Percentiles rank a stretch among this genome's conserved stretches.
Evolutionary conservation across 805 yeast species (phyloP).

Genomic region (Candida sakaeoensis): DNA sequence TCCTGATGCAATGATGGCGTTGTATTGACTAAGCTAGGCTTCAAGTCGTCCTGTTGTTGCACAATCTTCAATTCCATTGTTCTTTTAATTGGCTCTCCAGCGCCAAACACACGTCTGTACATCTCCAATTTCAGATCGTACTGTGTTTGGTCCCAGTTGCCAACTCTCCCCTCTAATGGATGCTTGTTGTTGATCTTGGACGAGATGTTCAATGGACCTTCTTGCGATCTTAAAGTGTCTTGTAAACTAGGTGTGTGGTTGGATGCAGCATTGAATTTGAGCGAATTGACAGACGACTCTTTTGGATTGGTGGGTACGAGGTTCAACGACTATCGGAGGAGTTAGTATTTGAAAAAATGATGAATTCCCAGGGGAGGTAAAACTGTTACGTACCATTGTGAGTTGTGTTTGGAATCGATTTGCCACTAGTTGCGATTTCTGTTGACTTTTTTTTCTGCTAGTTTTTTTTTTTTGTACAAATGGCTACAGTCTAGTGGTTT

Average conservation of each 20-base stretch:
- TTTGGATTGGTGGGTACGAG: conserved; percentile 52
- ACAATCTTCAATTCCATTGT: conserved; percentile 84
- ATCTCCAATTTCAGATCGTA: conserved; percentile 67
- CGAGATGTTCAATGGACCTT: conserved; percentile 59
- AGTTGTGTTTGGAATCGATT: background rate
- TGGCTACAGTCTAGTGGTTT: too few relatives aligned
- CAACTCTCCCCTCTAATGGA: conserved; percentile 75
- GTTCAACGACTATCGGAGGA: conserved; percentile 41
- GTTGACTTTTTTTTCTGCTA: background rate
- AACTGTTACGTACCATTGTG: conserved; percentile 7
- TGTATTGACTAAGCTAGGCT: conserved; percentile 62
- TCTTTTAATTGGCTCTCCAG: conserved; percentile 90
- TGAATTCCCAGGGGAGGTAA: too few relatives aligned
- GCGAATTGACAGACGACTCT: conserved; percentile 46
- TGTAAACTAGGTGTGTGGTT: conserved; percentile 67
- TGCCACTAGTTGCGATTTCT: background rate
- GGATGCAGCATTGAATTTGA: conserved; percentile 52
- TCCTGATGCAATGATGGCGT: conserved; percentile 64
- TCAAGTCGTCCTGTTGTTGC: conserved; percentile 65
- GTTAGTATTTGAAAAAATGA: background rate
- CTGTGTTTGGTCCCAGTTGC: conserved; percentile 78
- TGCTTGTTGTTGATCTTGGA: conserved; percentile 74
- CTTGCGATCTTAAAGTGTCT: conserved; percentile 61
- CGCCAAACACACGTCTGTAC: conserved; percentile 80
- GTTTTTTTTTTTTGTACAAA: background rate